Base-by-base conservation (phyloP, 208 protist genomes). In the Leptomonas pyrrhocoris region DNA sequence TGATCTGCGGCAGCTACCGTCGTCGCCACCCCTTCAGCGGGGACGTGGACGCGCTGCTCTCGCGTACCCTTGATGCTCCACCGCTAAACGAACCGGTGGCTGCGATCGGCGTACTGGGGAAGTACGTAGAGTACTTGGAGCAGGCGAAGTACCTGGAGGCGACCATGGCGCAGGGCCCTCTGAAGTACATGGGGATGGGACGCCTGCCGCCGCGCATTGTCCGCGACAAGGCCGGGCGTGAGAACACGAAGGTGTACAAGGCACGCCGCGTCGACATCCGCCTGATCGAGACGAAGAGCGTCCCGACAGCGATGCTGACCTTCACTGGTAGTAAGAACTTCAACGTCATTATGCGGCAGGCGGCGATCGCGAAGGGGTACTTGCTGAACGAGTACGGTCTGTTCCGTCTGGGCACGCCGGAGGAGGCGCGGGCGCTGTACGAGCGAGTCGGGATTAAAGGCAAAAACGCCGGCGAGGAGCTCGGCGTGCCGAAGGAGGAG, bases 261-360 rank as follows among this genome's bases (percentile, higher is more conserved):
- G 83, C 85, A 18, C 88, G 94, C 8, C 94, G 94, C 11, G 85
- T 97, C 15, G 94, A 97, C 73, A 95, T 97, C 62, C 89, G 92
- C 55, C 77, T 94, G 45, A 95, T 96, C 71, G 92, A 96, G 62
- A 84, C 80, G 15, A 90, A 94, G 63, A 81, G 78, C 27, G 88
- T 96, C 2, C 85, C 92, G 42, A 94, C 90, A 31, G 93, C 94
- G 43, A 74, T 97, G 58, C 86, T 98, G 45, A 97, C 95, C 75
- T 98, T 98, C 77, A 98, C 94, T 0, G 94, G 94, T 13, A 95
- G 89, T 72, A 94, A 96, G 57, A 93, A 95, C 79, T 97, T 98
- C 82, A 98, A 98, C 79, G 89, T 95, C 16, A 92, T 89, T 50
- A 97, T 98, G 93, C 90, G 94, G 0, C 86, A 94, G 73, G 86